Percentiles rank a stretch among this genome's conserved stretches.
These are phyloP conservation scores for Fusarium lateritium DNA, from an alignment of 2,329 filamentous ascomycete species.

Conservation along the genomic window DNA sequence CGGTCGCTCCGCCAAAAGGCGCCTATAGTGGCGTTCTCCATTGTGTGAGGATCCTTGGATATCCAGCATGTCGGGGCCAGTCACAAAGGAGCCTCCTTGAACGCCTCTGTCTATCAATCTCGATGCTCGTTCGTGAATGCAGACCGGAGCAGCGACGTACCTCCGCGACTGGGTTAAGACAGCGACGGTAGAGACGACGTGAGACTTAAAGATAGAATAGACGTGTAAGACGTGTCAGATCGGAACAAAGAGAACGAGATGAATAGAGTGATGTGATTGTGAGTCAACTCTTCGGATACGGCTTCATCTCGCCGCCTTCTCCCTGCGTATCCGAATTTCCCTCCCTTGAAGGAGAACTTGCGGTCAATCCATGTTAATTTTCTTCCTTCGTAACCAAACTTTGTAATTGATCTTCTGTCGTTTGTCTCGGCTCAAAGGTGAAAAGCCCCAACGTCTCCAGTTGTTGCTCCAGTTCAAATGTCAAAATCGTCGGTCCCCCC, in stretches of 20 bases:
- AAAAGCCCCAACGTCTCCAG: conserved; percentile 29
- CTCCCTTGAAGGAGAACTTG: conserved; percentile 30
- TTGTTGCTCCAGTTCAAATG: conserved; percentile 41
- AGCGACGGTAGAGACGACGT: conserved; percentile 34
- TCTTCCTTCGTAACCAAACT: conserved; percentile 22
- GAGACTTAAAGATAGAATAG: conserved; percentile 15
- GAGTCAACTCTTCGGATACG: conserved; percentile 28
- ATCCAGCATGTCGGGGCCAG: conserved; percentile 21
- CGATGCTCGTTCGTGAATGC: conserved; percentile 31
- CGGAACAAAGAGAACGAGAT: conserved; percentile 20
- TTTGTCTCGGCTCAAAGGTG: conserved; percentile 29
- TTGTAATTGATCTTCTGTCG: neutral
- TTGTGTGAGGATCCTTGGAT: conserved; percentile 6
- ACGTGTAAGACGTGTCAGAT: conserved; percentile 29
- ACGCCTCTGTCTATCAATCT: conserved; percentile 39
- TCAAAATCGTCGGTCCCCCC: conserved; percentile 36
- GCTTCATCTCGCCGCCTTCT: conserved; percentile 25
- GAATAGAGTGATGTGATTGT: conserved; percentile 27
- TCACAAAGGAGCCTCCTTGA: conserved; percentile 18
- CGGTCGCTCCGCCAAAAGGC: conserved; percentile 30
- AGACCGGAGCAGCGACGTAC: conserved; percentile 36
- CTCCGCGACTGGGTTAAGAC: conserved; percentile 45
- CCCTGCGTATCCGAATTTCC: conserved; percentile 37
- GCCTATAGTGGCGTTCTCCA: conserved; percentile 18
- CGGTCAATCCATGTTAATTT: conserved; percentile 11